Conservation (phyloP, 192 early-diverging fungal species). For the Glomus cerebriforme region DNA sequence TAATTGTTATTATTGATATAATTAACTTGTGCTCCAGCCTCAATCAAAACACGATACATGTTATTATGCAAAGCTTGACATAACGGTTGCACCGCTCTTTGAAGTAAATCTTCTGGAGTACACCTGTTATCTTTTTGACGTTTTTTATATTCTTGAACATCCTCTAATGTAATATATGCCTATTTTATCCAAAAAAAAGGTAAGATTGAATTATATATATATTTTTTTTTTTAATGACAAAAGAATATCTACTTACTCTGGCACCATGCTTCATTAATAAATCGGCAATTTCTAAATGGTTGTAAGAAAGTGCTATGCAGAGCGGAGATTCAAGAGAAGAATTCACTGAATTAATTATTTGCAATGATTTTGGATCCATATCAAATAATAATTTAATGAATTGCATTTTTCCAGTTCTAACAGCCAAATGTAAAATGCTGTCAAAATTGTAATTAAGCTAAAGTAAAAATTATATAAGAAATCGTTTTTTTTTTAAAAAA, state of each 20-base stretch:
- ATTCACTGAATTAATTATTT: slow-evolving; percentile 4
- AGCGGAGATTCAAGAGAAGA: background rate
- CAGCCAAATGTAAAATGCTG: slow-evolving; percentile 9
- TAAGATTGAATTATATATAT: too few relatives aligned
- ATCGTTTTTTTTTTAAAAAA: too few relatives aligned
- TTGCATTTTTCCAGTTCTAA: background rate
- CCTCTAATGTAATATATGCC: slow-evolving; percentile 2
- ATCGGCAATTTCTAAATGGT: background rate
- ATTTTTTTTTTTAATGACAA: background rate
- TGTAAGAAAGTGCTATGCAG: background rate
- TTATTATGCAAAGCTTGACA: background rate
- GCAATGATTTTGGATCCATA: background rate
- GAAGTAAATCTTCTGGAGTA: too few relatives aligned
- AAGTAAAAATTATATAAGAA: background rate
- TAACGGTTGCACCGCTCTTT: background rate
- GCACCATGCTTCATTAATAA: slow-evolving; percentile 13
- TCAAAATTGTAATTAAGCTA: slow-evolving; percentile 13
- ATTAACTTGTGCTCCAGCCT: background rate
- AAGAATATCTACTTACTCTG: background rate
- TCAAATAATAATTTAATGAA: slow-evolving; percentile 13
- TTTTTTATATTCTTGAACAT: background rate
- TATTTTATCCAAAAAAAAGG: background rate
- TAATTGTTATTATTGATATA: too few relatives aligned
- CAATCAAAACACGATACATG: background rate
- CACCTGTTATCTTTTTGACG: background rate